Evolutionary conservation across 73 alveolate species (phyloP).

Genomic region (Symbiodinium pilosum): DNA sequence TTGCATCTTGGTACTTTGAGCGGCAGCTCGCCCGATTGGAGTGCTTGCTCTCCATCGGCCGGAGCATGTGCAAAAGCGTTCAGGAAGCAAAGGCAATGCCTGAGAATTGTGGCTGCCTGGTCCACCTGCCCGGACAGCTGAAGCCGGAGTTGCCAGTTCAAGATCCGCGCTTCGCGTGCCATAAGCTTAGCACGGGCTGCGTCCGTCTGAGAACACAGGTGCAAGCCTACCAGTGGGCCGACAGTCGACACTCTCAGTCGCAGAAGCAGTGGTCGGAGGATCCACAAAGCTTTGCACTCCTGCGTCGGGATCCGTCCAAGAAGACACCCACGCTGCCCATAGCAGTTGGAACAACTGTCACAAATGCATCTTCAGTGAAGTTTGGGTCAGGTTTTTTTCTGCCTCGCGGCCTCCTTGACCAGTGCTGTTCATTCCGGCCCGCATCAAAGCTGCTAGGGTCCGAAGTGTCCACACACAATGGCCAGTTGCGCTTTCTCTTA

Average conservation of each 20-base stretch:
- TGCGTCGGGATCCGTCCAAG: not conserved
- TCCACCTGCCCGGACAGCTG: not conserved
- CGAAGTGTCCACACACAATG: not conserved
- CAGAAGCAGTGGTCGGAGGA: slow-evolving; percentile 6
- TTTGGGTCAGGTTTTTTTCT: not conserved
- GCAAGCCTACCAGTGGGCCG: not conserved
- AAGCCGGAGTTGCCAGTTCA: not conserved
- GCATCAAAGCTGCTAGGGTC: not conserved
- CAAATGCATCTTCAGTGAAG: not conserved
- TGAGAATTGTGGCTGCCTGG: not conserved
- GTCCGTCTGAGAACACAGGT: slow-evolving; percentile 1
- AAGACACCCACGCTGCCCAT: not conserved
- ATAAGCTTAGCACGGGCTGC: not conserved
- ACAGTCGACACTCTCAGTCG: not conserved
- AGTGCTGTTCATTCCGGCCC: not conserved
- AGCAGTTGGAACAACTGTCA: not conserved
- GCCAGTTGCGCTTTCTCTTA: not conserved
- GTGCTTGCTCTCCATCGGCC: not conserved
- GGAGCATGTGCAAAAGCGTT: not conserved
- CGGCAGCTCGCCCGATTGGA: slow-evolving; percentile 16
- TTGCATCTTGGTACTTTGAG: not conserved
- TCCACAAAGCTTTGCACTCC: not conserved
- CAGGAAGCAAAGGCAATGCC: not conserved
- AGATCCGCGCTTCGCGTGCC: slow-evolving; percentile 2
- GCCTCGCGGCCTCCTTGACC: not conserved